These are phyloP conservation scores for Tricholoma sp. DNA, from an alignment of 768 basidiomycete genomes.

Conservation along the genomic window DNA sequence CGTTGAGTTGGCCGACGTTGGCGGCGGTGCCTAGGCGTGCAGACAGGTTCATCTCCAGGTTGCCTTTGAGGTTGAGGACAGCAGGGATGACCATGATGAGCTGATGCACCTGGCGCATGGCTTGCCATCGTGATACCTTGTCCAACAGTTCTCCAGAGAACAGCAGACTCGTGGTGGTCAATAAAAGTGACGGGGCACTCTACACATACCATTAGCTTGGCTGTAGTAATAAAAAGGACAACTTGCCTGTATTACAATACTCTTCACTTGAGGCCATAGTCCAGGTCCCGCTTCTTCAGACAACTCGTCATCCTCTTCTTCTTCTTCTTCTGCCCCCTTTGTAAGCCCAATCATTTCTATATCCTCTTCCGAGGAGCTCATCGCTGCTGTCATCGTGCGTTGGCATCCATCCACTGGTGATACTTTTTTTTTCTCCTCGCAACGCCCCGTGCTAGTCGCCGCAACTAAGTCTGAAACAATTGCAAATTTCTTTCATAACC, in stretches of 20 bases:
- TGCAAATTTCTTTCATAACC: too few species aligned
- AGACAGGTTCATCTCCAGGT: conserved; percentile 98
- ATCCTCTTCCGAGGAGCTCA: conserved; percentile 21
- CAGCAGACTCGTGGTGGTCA: conserved; percentile 78
- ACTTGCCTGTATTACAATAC: conserved; percentile 62
- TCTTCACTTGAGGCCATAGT: conserved; percentile 51
- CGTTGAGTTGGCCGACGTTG: conserved; percentile 89
- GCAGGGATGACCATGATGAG: conserved; percentile 96
- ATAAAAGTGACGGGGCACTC: conserved; percentile 84
- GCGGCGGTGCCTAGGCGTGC: conserved; percentile 93
- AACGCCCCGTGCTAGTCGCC: too few species aligned
- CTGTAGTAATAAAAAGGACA: not conserved
- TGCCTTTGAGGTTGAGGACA: conserved; percentile 93
- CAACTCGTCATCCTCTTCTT: conserved; percentile 24
- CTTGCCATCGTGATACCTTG: conserved; percentile 86
- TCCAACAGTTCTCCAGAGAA: conserved; percentile 91
- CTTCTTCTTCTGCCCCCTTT: conserved; percentile 25
- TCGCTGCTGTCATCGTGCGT: too few species aligned
- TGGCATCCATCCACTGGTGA: too few species aligned
- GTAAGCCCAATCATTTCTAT: conserved; percentile 29
- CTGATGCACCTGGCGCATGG: conserved; percentile 88
- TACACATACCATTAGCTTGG: conserved; percentile 24
- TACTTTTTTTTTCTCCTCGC: too few species aligned
- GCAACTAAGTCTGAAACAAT: too few species aligned
- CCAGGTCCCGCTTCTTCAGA: conserved; percentile 22